These are phyloP conservation scores for Eutypella sp. DNA, from an alignment of 2,329 filamentous ascomycete genomes.

Conservation along the genomic window DNA sequence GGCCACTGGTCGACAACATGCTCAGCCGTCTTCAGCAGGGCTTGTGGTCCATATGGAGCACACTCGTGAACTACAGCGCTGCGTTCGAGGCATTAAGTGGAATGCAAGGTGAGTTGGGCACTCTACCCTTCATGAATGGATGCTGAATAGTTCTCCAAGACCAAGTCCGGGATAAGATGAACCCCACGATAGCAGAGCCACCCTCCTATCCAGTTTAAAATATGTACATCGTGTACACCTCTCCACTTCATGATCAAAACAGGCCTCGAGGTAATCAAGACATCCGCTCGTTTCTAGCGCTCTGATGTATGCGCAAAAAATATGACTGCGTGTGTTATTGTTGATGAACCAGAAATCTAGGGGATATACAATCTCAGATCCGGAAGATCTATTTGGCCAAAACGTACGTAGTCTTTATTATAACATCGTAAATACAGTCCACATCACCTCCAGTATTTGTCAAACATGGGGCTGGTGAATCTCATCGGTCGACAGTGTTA, in stretches of 20 bases:
- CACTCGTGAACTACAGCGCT: constrained; percentile 38
- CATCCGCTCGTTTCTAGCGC: background rate
- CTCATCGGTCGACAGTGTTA: too few relatives aligned
- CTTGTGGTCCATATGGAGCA: constrained; percentile 34
- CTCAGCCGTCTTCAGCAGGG: constrained; percentile 36
- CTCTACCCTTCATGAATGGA: background rate
- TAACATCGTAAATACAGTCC: too few relatives aligned
- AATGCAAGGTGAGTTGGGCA: constrained; percentile 34
- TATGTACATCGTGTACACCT: too few relatives aligned
- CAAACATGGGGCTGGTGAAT: too few relatives aligned
- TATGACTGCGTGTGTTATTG: too few relatives aligned
- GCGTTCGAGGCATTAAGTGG: constrained; percentile 41
- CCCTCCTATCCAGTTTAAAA: background rate
- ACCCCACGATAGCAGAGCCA: background rate
- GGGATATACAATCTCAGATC: too few relatives aligned
- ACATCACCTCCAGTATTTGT: too few relatives aligned
- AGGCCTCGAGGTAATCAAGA: background rate
- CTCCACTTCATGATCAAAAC: background rate
- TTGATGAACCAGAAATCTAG: too few relatives aligned
- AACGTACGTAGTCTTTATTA: too few relatives aligned
- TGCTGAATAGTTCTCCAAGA: constrained; percentile 17
- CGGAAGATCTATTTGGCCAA: too few relatives aligned
- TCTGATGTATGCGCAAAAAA: too few relatives aligned
- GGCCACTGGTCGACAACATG: constrained; percentile 29
- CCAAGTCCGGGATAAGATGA: constrained; percentile 27